phyloP scores from a whole-genome alignment of 2,329 filamentous ascomycete species.

The Boeremia lycopersici region DNA sequence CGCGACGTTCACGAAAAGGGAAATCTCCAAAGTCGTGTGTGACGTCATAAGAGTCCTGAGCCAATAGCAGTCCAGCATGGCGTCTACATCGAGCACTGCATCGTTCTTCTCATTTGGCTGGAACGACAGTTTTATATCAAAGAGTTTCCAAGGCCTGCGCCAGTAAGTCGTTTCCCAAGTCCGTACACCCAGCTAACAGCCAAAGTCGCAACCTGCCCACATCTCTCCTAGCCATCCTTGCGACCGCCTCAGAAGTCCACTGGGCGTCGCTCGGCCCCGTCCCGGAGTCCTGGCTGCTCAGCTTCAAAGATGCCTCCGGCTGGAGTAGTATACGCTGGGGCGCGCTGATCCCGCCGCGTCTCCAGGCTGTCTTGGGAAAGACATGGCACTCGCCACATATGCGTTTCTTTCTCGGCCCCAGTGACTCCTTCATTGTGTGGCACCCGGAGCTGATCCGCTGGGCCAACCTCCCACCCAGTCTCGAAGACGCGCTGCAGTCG shows the following conservation, averaged over 20 bases:
- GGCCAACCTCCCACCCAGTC: conserved; percentile 30
- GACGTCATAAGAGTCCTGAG: conserved; percentile 34
- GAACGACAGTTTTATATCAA: conserved; percentile 42
- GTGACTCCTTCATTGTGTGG: conserved; percentile 44
- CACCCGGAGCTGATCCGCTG: conserved; percentile 42
- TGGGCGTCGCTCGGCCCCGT: conserved; percentile 40
- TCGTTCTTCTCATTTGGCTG: conserved; percentile 46
- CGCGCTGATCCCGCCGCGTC: conserved; percentile 25
- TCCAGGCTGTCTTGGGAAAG: conserved; percentile 28
- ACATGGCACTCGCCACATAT: conserved; percentile 40
- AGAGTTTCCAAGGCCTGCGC: conserved; percentile 37
- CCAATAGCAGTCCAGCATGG: conserved; percentile 42
- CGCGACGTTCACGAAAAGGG: background rate
- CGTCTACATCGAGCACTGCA: conserved; percentile 23
- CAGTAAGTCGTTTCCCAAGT: conserved; percentile 29
- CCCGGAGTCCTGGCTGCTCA: conserved; percentile 43
- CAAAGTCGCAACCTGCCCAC: conserved; percentile 38
- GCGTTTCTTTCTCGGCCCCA: conserved; percentile 38
- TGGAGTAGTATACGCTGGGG: conserved; percentile 42
- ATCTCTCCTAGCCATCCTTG: conserved; percentile 35
- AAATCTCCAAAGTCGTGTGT: background rate
- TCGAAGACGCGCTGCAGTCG: conserved; percentile 41
- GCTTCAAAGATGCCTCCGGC: conserved; percentile 34
- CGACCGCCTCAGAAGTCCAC: conserved; percentile 36
- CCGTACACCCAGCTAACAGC: conserved; percentile 1